Evolutionary conservation across 768 basidiomycete species (phyloP), one percentile per base, ranked within the genome.

Genomic region (Brasilioporus rufonigricans): DNA sequence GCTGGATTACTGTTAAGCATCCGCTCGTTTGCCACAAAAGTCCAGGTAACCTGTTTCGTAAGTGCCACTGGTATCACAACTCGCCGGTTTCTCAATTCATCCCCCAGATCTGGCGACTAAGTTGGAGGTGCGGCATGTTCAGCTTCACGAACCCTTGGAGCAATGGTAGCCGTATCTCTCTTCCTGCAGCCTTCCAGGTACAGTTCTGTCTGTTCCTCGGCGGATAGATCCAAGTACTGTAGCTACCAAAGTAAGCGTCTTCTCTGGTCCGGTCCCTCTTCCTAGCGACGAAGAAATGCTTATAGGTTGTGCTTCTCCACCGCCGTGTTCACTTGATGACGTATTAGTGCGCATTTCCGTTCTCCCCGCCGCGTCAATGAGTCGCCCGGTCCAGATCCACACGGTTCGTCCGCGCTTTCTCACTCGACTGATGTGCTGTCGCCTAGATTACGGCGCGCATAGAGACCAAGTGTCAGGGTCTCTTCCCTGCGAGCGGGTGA

Each of bases 201-300:
- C 16, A 24, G 9, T 35, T 35, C 32, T 23, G 27, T 48, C 32
- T 8, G 26, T 44, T 52, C 11, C 57, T 49, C 40, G 46, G 50
- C 32, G 11, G 7, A 47, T 16, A 7, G 14, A 11, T 14, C 27
- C 32, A n/a, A 55, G 60, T n/a, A 51, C 38, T 52, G 26, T 16
- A 13, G 31, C 40, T 59, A 18, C 63, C 53, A 65, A 65, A 65
- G 47, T 50, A n/a, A 50, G 63, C 31, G 14, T 32, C 56, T 65
- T 63, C 53, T 45, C 13, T 27, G 23, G 46, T 40, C 38, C 21
- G 31, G 31, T 38, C 32, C 26, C 13, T 7, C 43, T 41, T 50
- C 62, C 44, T 52, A 44, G 38, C 46, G 41, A 58, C 53, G 44
- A 47, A 50, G 48, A 48, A 41, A 39, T 31, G 12, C 44, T 44